A percentile compares a stretch with the other conserved stretches of the same genome.
phyloP scores from a whole-genome alignment of 805 yeast genomes.

The Candida takata region DNA sequence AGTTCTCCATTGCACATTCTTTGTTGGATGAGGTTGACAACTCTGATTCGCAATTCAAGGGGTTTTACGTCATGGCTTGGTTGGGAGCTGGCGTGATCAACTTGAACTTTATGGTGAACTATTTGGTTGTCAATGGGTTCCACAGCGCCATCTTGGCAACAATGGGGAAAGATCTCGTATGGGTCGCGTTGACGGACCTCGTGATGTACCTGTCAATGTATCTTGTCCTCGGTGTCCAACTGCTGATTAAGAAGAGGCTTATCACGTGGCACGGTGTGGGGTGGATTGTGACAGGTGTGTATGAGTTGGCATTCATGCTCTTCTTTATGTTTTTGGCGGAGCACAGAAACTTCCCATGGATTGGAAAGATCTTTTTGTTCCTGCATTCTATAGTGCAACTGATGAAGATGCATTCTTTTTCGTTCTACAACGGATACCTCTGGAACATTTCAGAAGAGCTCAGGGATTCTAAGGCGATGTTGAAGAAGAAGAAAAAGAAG shows the following conservation, averaged over 20 bases:
- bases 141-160: constrained; percentile 50
- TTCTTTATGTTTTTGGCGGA: constrained; percentile 55
- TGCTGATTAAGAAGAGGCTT: constrained; percentile 34
- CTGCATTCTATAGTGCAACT: constrained; percentile 79
- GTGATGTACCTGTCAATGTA: constrained; percentile 67
- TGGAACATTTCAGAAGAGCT: constrained; percentile 59
- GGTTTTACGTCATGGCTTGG: constrained; percentile 81
- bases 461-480: constrained; percentile 36
- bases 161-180: constrained; percentile 52
- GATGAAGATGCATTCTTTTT: constrained; percentile 95
- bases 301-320: constrained; percentile 46
- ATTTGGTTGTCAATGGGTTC: constrained; percentile 40
- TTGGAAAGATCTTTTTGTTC: constrained; percentile 76
- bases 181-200: constrained; percentile 69
- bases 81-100: constrained; percentile 37
- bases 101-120: constrained; percentile 46
- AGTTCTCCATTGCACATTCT: constrained; percentile 14
- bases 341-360: constrained; percentile 68
- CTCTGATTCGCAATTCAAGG: constrained; percentile 43
- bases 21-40: constrained; percentile 19
- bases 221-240: constrained; percentile 53
- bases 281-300: constrained; percentile 50
- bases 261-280: constrained; percentile 64
- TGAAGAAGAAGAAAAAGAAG: constrained; percentile 37
- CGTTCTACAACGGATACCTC: constrained; percentile 85